phyloP scores from a whole-genome alignment of 1,284 basidiomycete genomes.

The Somion occarium region DNA sequence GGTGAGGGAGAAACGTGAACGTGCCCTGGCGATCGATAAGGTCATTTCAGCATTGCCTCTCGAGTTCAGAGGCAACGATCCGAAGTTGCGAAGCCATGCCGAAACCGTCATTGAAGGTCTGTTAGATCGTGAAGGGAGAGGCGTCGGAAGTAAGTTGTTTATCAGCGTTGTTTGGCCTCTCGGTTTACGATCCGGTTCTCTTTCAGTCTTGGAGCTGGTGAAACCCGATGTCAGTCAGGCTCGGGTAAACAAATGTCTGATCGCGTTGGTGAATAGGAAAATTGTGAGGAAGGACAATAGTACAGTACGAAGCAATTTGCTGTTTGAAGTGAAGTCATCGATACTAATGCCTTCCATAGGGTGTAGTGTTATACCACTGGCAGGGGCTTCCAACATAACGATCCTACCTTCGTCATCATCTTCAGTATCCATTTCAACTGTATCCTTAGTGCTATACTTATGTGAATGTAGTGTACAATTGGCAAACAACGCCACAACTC shows the following conservation, averaged over 20 bases:
- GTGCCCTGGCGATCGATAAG: conserved; percentile 67
- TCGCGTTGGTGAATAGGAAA: conserved; percentile 86
- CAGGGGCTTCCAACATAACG: conserved; percentile 30
- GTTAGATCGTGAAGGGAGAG: conserved; percentile 49
- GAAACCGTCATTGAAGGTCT: conserved; percentile 72
- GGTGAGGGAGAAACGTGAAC: conserved; percentile 80
- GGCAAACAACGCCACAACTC: too few relatives aligned
- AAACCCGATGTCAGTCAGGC: conserved; percentile 81
- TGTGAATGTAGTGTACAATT: too few relatives aligned
- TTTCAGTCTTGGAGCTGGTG: conserved; percentile 73
- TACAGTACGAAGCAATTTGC: conserved; percentile 40
- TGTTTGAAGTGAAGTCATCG: not conserved
- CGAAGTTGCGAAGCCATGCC: conserved; percentile 73
- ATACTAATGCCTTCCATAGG: conserved; percentile 26
- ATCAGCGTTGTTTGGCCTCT: not conserved
- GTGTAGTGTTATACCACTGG: conserved; percentile 46
- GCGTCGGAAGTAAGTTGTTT: conserved; percentile 45
- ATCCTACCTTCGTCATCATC: too few relatives aligned
- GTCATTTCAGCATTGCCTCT: conserved; percentile 79
- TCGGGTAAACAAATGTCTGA: conserved; percentile 89
- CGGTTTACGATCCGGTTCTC: conserved; percentile 1
- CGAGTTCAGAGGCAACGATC: conserved; percentile 87
- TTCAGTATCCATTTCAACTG: too few relatives aligned
- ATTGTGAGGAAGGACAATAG: conserved; percentile 74
- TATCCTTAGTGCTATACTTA: too few relatives aligned